A percentile compares a stretch with the other conserved stretches of the same genome.
Conservation (phyloP, 1,139 yeast species). For the Lodderomyces elongisporus region DNA sequence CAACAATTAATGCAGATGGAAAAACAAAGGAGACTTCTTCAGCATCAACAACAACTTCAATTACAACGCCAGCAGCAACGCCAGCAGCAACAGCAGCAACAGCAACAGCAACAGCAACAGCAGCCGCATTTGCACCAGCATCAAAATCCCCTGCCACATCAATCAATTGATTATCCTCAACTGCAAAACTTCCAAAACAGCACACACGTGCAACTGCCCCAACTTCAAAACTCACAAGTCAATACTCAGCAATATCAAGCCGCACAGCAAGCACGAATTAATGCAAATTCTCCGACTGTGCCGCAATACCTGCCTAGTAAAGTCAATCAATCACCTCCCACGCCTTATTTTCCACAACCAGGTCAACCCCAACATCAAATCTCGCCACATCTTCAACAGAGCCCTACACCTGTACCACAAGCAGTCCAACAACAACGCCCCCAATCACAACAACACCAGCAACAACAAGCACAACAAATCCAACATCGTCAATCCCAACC, state of each 20-base stretch:
- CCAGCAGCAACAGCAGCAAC: constrained; percentile 9
- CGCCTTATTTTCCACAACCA: constrained; percentile 1
- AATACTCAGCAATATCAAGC: not conserved
- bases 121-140: constrained; percentile 2
- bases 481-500: not conserved
- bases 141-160: constrained; percentile 3
- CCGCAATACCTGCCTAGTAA: constrained; percentile 4
- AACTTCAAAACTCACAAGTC: not conserved
- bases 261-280: constrained; percentile 6
- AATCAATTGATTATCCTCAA: constrained; percentile 3
- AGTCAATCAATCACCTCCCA: not conserved
- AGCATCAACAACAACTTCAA: constrained; percentile 28
- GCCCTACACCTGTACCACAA: constrained; percentile 1
- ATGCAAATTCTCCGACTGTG: constrained; percentile 1
- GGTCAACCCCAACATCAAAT: not conserved
- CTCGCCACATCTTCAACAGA: constrained; percentile 2
- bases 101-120: constrained; percentile 3
- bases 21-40: constrained; percentile 47
- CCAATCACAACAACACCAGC: constrained; percentile 1
- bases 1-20: constrained; percentile 50
- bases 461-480: not conserved
- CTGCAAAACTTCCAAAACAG: not conserved
- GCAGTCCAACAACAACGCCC: not conserved
- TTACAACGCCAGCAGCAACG: constrained; percentile 13
- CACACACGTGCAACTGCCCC: not conserved